Evolutionary conservation across 768 basidiomycete genomes (phyloP), one percentile per base, ranked within the genome.

Genomic region (Boletus pseudopeckii): DNA sequence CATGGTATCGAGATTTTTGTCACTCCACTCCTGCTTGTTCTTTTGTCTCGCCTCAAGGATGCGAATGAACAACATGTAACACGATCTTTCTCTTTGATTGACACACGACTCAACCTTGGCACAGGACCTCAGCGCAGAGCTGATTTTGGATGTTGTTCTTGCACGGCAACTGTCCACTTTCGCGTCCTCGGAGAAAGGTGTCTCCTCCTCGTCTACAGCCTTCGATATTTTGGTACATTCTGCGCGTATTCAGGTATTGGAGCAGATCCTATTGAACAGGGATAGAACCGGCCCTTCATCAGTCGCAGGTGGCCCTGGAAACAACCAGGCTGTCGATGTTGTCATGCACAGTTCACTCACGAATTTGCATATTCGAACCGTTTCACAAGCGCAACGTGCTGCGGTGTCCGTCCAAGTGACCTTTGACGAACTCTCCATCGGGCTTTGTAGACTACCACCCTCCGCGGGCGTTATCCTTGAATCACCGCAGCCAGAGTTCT

Each of bases 21-120:
- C n/a, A 86, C 82, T 6, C 87, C 88, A 3, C 71, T 88, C 18
- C 45, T 83, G 17, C 54, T 82, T 36, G 71, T 75, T 17, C 76
- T 75, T 42, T 64, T 72, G n/a, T 62, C 65, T 32, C 64, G 65
- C 49, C 61, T 89, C 17, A 74, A 80, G 60, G 68, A 78, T 40
- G 84, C 83, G 43, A 55, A 80, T 37, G 70, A 71, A 50, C 66
- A 61, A 26, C 71, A 71, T 62, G 85, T 86, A 64, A 64, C 11
- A 77, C 58, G 43, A 14, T 47, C 8, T 22, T 48, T 42, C 8
- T 50, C 13, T 26, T 32, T 26, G 14, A 36, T 54, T 43, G 30
- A 40, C 17, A 34, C 11, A 17, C 20, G 15, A 39, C 50, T 64
- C 38, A 64, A 53, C 30, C 6, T 49, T 55, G 36, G n/a, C 11